Evolutionary conservation across 148 eudicot genomes (phyloP).

Genomic region (Camellia granthamiana): DNA sequence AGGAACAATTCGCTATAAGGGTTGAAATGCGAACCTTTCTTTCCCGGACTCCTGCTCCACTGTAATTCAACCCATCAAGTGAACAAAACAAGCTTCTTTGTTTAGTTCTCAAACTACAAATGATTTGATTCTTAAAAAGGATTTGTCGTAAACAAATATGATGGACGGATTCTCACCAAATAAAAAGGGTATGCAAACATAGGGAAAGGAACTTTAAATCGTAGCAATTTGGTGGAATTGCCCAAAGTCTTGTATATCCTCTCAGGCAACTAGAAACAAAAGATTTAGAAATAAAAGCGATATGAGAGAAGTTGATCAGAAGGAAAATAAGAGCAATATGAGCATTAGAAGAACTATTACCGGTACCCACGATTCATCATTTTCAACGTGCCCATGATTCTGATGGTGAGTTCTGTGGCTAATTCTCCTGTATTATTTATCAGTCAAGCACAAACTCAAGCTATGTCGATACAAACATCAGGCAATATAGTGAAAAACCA

Average conservation of each 20-base stretch:
- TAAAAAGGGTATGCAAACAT: slow-evolving; percentile 47
- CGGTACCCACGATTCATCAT: slow-evolving; percentile 45
- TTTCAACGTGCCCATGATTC: slow-evolving; percentile 41
- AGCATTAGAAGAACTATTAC: slow-evolving; percentile 20
- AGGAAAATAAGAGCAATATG: background rate
- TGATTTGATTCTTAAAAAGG: background rate
- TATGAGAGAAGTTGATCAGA: background rate
- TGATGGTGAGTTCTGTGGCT: slow-evolving; percentile 43
- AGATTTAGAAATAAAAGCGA: background rate
- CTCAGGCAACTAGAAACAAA: slow-evolving; percentile 38
- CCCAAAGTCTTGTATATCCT: slow-evolving; percentile 38
- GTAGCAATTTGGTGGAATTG: slow-evolving; percentile 36
- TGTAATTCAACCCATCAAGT: slow-evolving; percentile 20
- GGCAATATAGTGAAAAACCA: background rate
- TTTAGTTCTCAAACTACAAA: background rate
- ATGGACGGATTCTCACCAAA: slow-evolving; percentile 26
- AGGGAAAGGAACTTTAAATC: slow-evolving; percentile 51
- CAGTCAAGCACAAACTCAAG: background rate
- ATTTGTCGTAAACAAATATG: background rate
- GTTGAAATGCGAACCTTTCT: slow-evolving; percentile 54
- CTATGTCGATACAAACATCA: background rate
- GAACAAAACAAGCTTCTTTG: slow-evolving; percentile 8
- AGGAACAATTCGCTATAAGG: slow-evolving; percentile 44
- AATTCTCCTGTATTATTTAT: slow-evolving; percentile 28
- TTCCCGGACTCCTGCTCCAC: slow-evolving; percentile 52